Evolutionary conservation across 345 rosid genomes (phyloP), one percentile per base, ranked within the genome.

Genomic region (Eucalyptus fibrosa): DNA sequence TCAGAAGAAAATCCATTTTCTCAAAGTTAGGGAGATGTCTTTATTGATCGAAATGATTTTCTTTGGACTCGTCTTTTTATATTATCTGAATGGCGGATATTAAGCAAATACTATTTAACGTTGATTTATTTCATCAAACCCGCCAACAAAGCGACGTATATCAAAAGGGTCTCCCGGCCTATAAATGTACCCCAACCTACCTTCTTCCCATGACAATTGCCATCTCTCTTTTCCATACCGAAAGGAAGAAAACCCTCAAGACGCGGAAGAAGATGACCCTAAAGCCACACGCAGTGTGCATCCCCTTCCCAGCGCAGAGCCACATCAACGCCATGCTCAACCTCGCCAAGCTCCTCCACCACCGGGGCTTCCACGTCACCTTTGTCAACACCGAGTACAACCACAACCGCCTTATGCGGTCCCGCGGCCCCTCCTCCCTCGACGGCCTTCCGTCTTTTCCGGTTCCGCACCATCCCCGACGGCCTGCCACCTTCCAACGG

Each of bases 241-340:
- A 65, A 65, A 14, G 19, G 34, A 65, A 65, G 77, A 30, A n/a
- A n/a, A n/a, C 37, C 15, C 77, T 65, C 77, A 7, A 65, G 17
- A n/a, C 37, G 17, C 90, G 82, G 92, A 91, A 82, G 18, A 18
- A 49, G 87, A 86, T 11, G 9, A 34, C 9, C 83, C 45, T 60
- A 45, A 90, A 91, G 87, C 92, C 93, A 50, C 95, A 95, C 87
- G 95, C 90, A 5, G 94, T 95, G n/a, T 95, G 94, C 86, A 40
- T 95, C 37, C 95, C 96, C 2, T 94, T 34, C 88, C 95, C 95
- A 37, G 95, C 94, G 28, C 96, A 95, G 88, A 93, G 95, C 82
- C 96, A 95, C 92, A 90, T 95, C 53, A 93, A 69, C 59, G 93
- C 96, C 34, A 93, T 94, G 95, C 89, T 94, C 4, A 92, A 92